Evolutionary conservation across 2,329 filamentous ascomycete species (phyloP).

Genomic region (Colletotrichum graminicola): DNA sequence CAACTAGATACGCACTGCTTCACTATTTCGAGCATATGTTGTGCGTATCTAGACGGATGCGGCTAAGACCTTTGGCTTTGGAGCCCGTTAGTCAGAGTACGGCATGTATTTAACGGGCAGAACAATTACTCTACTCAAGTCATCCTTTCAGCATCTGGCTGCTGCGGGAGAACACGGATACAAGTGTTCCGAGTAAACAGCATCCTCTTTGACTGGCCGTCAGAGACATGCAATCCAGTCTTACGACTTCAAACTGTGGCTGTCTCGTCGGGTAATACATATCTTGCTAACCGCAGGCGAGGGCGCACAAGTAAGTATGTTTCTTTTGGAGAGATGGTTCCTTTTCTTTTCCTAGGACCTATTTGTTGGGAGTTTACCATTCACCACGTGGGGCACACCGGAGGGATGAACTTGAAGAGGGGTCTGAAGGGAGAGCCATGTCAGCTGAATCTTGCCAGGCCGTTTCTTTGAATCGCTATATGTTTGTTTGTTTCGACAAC

Average conservation of each 20-base stretch:
- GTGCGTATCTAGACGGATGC: background rate
- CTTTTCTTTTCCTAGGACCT: background rate
- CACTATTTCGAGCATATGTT: background rate
- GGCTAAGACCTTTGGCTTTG: background rate
- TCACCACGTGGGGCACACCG: too few species aligned
- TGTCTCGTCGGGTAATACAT: too few species aligned
- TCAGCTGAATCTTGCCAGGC: too few species aligned
- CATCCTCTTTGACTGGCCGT: background rate
- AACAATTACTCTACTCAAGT: too few species aligned
- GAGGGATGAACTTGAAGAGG: background rate
- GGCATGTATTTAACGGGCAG: background rate
- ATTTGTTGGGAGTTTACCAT: background rate
- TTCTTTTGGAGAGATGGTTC: background rate
- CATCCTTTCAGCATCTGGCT: background rate
- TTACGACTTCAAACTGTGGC: background rate
- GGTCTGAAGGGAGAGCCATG: background rate
- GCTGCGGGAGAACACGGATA: background rate
- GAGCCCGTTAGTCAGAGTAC: too few species aligned
- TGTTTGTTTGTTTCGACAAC: background rate
- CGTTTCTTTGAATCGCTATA: background rate
- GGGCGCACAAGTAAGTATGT: background rate
- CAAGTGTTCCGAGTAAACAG: background rate
- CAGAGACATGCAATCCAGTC: background rate
- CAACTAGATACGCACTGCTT: background rate
- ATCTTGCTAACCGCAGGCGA: background rate